These are phyloP conservation scores for Cardiosporidium cionae DNA, from an alignment of 169 alveolate species.

Conservation along the genomic window DNA sequence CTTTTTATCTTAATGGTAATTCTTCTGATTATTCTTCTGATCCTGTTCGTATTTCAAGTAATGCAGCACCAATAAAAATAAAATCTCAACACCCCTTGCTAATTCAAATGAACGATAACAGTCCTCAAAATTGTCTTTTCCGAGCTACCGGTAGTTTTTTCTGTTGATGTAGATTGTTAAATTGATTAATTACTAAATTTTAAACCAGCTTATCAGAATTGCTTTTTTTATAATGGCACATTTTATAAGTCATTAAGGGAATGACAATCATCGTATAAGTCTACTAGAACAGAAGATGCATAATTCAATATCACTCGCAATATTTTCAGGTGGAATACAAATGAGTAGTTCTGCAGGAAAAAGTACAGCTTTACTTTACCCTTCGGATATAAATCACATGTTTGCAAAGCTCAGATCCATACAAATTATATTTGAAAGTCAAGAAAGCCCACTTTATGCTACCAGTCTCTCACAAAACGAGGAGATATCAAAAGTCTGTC, in stretches of 20 bases:
- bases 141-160: background rate
- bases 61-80: background rate
- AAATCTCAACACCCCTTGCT: background rate
- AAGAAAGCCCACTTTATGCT: conserved; percentile 12
- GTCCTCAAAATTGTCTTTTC: background rate
- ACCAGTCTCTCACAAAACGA: conserved; percentile 1
- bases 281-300: too few relatives aligned
- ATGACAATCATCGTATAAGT: too few relatives aligned
- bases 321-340: too few relatives aligned
- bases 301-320: too few relatives aligned
- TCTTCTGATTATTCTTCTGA: background rate
- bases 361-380: conserved; percentile 14
- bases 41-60: background rate
- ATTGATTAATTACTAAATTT: too few relatives aligned
- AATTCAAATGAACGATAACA: background rate
- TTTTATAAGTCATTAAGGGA: too few relatives aligned
- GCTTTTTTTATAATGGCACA: too few relatives aligned
- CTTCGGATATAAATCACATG: conserved; percentile 13
- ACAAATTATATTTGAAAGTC: background rate
- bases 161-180: too few relatives aligned
- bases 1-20: background rate
- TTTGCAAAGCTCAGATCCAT: conserved; percentile 9
- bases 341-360: background rate
- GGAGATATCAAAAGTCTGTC: too few relatives aligned
- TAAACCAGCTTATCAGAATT: too few relatives aligned